Conservation (phyloP, 306 rosid genomes). For the Hylodesmum podocarpum region DNA sequence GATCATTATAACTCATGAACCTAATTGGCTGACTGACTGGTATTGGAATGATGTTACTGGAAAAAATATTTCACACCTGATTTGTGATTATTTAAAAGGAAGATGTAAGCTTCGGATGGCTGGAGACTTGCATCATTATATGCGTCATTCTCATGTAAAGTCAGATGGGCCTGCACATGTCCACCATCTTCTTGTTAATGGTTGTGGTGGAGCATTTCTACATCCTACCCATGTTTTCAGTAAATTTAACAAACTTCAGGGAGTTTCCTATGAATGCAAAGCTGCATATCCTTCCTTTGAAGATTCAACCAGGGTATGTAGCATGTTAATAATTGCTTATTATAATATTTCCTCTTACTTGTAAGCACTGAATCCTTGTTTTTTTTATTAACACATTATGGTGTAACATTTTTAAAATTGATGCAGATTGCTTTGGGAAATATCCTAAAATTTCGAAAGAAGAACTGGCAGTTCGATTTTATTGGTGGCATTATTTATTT, state of each 20-base stretch:
- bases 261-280: conserved; percentile 75
- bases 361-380: conserved; percentile 5
- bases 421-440: conserved; percentile 92
- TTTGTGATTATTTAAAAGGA: conserved; percentile 82
- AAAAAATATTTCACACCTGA: conserved; percentile 80
- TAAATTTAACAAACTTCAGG: conserved; percentile 61
- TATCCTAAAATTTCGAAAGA: conserved; percentile 91
- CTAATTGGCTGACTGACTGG: conserved; percentile 95
- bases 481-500: conserved; percentile 98
- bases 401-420: conserved; percentile 23
- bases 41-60: conserved; percentile 87
- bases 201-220: conserved; percentile 98
- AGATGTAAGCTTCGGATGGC: conserved; percentile 96
- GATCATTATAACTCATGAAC: conserved; percentile 91
- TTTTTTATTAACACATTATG: neutral
- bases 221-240: conserved; percentile 97
- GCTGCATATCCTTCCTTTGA: conserved; percentile 95
- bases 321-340: conserved; percentile 15
- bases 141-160: conserved; percentile 88
- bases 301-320: conserved; percentile 88
- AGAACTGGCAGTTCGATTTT: conserved; percentile 99
- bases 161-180: conserved; percentile 75
- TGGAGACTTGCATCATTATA: conserved; percentile 99
- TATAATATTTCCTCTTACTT: conserved; percentile 1
- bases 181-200: conserved; percentile 91